These are phyloP conservation scores for Ogataea wickerhamii DNA, from an alignment of 805 yeast genomes.

Conservation along the genomic window DNA sequence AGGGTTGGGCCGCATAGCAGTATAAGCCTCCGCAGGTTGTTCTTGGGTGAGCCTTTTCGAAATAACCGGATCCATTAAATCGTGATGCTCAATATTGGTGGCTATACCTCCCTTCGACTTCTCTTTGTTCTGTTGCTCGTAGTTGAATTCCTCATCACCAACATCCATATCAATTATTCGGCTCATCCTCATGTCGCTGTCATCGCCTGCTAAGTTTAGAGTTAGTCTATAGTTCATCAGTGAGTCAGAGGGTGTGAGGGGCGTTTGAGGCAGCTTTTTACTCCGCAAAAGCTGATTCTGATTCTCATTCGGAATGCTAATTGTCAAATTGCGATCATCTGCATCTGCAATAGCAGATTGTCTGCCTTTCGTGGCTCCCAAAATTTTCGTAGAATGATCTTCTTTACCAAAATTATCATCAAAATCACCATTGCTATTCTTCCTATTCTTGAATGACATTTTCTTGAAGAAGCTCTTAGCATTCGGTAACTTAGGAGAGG, in stretches of 20 bases:
- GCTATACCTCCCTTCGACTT: too few relatives aligned
- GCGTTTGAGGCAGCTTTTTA: constrained; percentile 22
- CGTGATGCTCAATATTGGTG: too few relatives aligned
- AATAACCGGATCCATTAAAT: too few relatives aligned
- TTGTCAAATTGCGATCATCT: constrained; percentile 12
- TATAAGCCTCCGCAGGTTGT: too few relatives aligned
- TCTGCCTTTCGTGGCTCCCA: constrained; percentile 4
- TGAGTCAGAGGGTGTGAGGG: constrained; percentile 23
- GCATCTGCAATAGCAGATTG: constrained; percentile 4
- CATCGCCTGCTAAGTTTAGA: constrained; percentile 21
- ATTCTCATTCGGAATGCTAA: constrained; percentile 10
- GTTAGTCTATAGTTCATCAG: constrained; percentile 27
- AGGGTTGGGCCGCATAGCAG: too few relatives aligned
- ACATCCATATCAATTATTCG: constrained; percentile 17
- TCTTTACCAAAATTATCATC: constrained; percentile 4
- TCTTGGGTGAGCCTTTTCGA: too few relatives aligned
- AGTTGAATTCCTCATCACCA: neutral
- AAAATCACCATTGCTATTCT: constrained; percentile 6
- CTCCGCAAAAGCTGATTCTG: constrained; percentile 3
- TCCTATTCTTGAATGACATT: constrained; percentile 15
- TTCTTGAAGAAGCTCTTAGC: constrained; percentile 23
- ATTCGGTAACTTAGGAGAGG: constrained; percentile 16
- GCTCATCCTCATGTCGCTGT: constrained; percentile 19
- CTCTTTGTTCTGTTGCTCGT: too few relatives aligned
- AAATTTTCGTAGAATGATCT: constrained; percentile 8